A percentile compares a stretch with the other conserved stretches of the same genome.
These are phyloP conservation scores for Gonapodya sp. DNA, from an alignment of 192 early-diverging fungal genomes.

Conservation along the genomic window DNA sequence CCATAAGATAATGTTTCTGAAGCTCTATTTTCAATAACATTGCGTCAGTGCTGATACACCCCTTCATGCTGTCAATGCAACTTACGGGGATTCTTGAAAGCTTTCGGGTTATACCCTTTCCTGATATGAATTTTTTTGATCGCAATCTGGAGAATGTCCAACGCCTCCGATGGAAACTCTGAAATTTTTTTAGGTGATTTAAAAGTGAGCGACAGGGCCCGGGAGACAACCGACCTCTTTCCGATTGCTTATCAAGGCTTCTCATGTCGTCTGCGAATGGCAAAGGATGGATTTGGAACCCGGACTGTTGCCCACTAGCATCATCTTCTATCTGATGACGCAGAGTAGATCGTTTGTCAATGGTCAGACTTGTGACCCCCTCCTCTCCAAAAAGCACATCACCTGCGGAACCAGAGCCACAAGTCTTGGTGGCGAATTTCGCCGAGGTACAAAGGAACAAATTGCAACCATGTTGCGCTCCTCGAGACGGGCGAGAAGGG, in stretches of 20 bases:
- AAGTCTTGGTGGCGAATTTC: slow-evolving; percentile 36
- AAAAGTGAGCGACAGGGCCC: background rate
- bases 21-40: no score
- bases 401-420: slow-evolving; percentile 67
- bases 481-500: slow-evolving; percentile 47
- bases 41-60: no score
- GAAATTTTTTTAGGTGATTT: background rate
- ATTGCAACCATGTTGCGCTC: slow-evolving; percentile 54
- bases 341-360: no score
- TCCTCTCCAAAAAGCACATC: no score
- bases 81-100: no score
- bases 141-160: background rate
- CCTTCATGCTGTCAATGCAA: no score
- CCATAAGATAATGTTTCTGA: background rate
- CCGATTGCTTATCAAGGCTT: background rate
- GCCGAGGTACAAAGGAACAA: slow-evolving; percentile 48
- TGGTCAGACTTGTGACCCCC: no score
- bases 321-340: no score
- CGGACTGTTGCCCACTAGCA: background rate
- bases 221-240: background rate
- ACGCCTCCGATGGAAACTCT: background rate
- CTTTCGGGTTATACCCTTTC: background rate
- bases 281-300: background rate
- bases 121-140: background rate
- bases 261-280: slow-evolving; percentile 9